phyloP scores from a whole-genome alignment of 2,329 filamentous ascomycete genomes.

The Colletotrichum abscissum region DNA sequence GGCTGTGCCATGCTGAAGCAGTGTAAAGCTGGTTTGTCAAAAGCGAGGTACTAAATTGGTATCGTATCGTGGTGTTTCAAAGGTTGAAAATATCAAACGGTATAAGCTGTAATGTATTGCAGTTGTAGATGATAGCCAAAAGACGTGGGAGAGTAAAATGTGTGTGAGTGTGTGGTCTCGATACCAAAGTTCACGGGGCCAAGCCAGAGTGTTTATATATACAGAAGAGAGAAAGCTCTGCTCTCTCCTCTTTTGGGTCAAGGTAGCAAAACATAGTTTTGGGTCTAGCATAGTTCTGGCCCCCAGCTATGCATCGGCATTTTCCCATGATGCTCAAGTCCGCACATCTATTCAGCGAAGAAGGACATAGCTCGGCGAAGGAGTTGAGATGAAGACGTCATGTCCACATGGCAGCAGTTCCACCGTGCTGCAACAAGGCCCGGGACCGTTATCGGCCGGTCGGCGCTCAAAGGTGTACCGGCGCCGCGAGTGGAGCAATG shows the following conservation, averaged over 20 bases:
- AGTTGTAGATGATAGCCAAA: background rate
- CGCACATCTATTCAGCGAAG: background rate
- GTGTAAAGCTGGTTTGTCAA: background rate
- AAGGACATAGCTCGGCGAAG: constrained; percentile 22
- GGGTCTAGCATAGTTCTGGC: background rate
- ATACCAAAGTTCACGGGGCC: background rate
- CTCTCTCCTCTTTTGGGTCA: background rate
- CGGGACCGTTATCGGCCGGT: constrained; percentile 24
- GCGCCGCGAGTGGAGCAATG: constrained; percentile 1
- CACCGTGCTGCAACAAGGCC: constrained; percentile 16
- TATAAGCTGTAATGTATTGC: background rate
- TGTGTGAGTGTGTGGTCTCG: background rate
- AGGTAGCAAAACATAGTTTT: background rate
- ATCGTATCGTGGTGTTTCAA: background rate
- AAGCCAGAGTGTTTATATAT: constrained; percentile 14
- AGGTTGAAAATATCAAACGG: background rate
- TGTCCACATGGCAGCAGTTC: constrained; percentile 13
- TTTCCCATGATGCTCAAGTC: background rate
- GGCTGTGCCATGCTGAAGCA: constrained; percentile 23
- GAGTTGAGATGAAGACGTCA: constrained; percentile 29
- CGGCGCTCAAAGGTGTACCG: constrained; percentile 18
- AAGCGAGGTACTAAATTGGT: background rate
- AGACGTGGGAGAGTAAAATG: background rate
- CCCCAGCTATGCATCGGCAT: background rate
- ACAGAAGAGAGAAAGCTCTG: background rate